Percentiles rank a stretch among this genome's conserved stretches.
Evolutionary conservation across 73 alveolate species (phyloP).

Genomic region (Uronychia setigera): DNA sequence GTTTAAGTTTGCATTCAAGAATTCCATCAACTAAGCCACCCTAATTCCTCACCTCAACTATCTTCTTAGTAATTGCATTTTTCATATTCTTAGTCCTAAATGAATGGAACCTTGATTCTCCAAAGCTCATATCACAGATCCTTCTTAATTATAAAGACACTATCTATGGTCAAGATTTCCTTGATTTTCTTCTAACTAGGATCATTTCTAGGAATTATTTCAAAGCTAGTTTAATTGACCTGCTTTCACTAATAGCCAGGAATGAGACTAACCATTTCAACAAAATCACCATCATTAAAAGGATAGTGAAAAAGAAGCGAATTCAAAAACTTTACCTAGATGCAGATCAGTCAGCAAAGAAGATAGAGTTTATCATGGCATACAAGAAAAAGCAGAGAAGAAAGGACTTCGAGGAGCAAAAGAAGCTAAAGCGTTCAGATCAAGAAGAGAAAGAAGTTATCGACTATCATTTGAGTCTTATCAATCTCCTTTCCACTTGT

Average conservation of each 20-base stretch:
- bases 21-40: conserved; percentile 25
- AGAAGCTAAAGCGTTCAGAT: not conserved
- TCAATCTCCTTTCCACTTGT: conserved; percentile 33
- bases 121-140: conserved; percentile 36
- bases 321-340: conserved; percentile 25
- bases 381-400: not conserved
- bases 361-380: conserved; percentile 5
- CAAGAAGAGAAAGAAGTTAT: conserved; percentile 31
- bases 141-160: conserved; percentile 12
- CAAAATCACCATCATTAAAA: conserved; percentile 25
- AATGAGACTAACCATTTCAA: not conserved
- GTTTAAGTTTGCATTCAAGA: conserved; percentile 26
- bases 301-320: conserved; percentile 21
- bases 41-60: conserved; percentile 41
- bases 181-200: conserved; percentile 35
- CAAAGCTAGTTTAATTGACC: conserved; percentile 27
- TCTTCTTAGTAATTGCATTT: not conserved
- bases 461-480: conserved; percentile 8
- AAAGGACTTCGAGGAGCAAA: not conserved
- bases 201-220: not conserved
- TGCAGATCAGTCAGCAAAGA: conserved; percentile 4
- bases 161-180: conserved; percentile 18
- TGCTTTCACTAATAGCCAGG: conserved; percentile 17
- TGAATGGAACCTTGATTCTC: conserved; percentile 32
- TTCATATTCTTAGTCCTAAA: too few species aligned